Evolutionary conservation across 1,284 basidiomycete species (phyloP).

Genomic region (Irpex sp.): DNA sequence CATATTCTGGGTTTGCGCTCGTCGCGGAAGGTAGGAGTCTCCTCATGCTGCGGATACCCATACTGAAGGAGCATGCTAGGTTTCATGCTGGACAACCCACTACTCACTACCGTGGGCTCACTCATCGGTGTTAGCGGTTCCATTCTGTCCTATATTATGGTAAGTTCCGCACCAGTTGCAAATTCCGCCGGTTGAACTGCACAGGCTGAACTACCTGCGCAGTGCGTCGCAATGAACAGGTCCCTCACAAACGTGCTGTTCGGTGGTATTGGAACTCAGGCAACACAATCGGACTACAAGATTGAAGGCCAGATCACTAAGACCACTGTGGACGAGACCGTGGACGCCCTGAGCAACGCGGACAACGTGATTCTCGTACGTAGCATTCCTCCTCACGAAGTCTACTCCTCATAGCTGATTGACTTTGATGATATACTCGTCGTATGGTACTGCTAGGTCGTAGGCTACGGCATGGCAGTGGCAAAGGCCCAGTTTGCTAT

Average conservation of each 20-base stretch:
- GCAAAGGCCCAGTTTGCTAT: constrained; percentile 87
- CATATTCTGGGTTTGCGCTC: constrained; percentile 88
- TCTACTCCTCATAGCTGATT: neutral
- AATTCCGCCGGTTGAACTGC: constrained; percentile 1
- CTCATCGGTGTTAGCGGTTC: constrained; percentile 84
- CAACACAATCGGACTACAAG: constrained; percentile 55
- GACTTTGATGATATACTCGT: neutral
- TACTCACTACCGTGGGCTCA: constrained; percentile 77
- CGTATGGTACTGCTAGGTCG: constrained; percentile 44
- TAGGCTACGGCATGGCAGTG: constrained; percentile 87
- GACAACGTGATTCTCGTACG: constrained; percentile 80
- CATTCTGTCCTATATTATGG: constrained; percentile 91
- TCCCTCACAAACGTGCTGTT: constrained; percentile 77
- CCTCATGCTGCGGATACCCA: neutral
- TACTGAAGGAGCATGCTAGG: constrained; percentile 33
- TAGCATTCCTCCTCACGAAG: neutral
- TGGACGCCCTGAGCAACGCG: constrained; percentile 71
- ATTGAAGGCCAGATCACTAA: constrained; percentile 79
- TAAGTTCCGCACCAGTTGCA: constrained; percentile 25
- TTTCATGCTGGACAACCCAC: constrained; percentile 83
- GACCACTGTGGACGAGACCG: constrained; percentile 74
- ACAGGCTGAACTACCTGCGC: constrained; percentile 7
- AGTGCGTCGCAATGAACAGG: constrained; percentile 89
- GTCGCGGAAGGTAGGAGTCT: constrained; percentile 69
- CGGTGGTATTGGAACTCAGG: constrained; percentile 67